Evolutionary conservation across 2,329 filamentous ascomycete genomes (phyloP), one percentile per base, ranked within the genome.

Genomic region (Phoma sp.): DNA sequence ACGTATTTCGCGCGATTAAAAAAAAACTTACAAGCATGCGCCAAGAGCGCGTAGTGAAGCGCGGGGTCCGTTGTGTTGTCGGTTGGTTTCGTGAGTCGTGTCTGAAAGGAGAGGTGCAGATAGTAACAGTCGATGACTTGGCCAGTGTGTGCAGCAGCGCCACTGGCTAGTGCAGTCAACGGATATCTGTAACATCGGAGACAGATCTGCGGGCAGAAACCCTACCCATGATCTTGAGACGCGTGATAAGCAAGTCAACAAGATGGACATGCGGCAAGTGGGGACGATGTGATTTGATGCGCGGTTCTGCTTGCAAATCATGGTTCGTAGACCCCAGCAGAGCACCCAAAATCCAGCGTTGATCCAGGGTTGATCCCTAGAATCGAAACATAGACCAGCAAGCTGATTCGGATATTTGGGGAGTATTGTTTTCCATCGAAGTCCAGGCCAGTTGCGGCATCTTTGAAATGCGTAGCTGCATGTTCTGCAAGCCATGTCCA

Each of bases 231-330:
- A 38, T 15, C 9, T 13, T 27, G 19, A 46, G 31, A 38, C 29
- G 36, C 15, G 46, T 50, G 13, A 43, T 43, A 50, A 50, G 36
- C 29, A 40, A 45, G 22, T 50, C 37, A 35, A 33, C 6, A 31
- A 43, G 36, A 55, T 47, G 52, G 37, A 40, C 22, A 15, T 38
- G 13, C 47, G 46, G 46, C 10, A 47, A 51, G 46, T 55, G 52
- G 52, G 15, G 31, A 46, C 13, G 7, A 40, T 31, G 9, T 32
- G 25, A 46, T 13, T 6, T 37, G 25, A 48, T 38, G 52, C 37
- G 45, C 37, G 25, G 36, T 29, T 33, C 27, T 39, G 22, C 33
- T 33, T 35, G 45, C 52, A 43, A 45, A 55, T 45, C 40, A 45
- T 29, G 41, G 31, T 29, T 50, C 36, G n/a, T 17, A 32, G 15